phyloP scores from a whole-genome alignment of 495 filamentous ascomycete genomes.

The Tuber umbilicatum region DNA sequence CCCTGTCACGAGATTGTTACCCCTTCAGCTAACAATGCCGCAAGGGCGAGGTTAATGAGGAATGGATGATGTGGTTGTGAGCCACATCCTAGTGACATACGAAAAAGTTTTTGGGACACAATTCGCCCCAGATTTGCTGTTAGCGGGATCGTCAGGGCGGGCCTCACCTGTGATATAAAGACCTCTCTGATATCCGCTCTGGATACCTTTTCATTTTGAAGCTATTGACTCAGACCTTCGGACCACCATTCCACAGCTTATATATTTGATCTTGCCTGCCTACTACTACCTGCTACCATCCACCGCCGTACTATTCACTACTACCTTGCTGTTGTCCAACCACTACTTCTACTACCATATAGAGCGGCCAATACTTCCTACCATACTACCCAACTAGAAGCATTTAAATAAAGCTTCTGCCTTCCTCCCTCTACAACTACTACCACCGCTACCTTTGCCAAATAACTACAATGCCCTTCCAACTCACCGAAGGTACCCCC shows the following conservation, averaged over 20 bases:
- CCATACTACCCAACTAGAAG: slow-evolving; percentile 1
- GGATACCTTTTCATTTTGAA: not conserved
- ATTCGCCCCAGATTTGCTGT: not conserved
- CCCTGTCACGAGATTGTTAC: not conserved
- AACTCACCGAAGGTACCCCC: slow-evolving; percentile 39
- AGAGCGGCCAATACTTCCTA: slow-evolving; percentile 12
- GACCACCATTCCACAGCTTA: not conserved
- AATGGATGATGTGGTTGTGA: not conserved
- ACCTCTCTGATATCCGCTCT: not conserved
- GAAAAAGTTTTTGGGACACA: not conserved
- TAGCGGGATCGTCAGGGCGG: not conserved
- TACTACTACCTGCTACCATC: not conserved
- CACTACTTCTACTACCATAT: slow-evolving; percentile 5
- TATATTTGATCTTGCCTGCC: not conserved
- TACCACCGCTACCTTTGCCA: slow-evolving; percentile 8
- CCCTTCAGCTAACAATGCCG: not conserved
- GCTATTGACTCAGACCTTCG: not conserved
- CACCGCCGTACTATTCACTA: not conserved
- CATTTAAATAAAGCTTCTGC: slow-evolving; percentile 9
- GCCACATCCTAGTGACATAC: not conserved
- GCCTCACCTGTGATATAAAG: not conserved
- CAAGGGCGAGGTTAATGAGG: not conserved
- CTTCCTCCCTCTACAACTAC: not conserved
- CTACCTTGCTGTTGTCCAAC: not conserved
- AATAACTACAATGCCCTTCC: slow-evolving; percentile 38